Evolutionary conservation across 2,329 filamentous ascomycete genomes (phyloP).

Genomic region (Pseudopyrenochaeta lycopersici): DNA sequence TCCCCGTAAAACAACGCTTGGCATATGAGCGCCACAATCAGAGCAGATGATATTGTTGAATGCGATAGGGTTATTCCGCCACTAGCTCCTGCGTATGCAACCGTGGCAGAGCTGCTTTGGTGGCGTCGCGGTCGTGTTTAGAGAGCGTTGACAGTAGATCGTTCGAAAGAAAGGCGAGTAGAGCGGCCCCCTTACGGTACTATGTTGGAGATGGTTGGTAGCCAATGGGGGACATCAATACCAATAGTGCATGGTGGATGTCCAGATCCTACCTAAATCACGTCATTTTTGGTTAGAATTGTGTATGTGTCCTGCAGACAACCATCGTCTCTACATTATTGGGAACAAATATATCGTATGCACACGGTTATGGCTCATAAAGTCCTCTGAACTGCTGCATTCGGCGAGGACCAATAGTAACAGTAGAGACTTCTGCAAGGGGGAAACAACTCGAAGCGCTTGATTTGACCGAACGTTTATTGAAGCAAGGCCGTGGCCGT

Average conservation of each 20-base stretch:
- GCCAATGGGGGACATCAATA: too few species aligned
- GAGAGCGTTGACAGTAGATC: too few species aligned
- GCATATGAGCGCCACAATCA: slow-evolving; percentile 24
- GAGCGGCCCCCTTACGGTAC: too few species aligned
- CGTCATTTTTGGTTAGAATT: too few species aligned
- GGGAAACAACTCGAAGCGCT: neutral
- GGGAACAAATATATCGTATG: too few species aligned
- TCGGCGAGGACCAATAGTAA: neutral
- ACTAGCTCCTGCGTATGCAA: neutral
- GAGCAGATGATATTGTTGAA: neutral
- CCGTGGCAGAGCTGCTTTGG: slow-evolving; percentile 1
- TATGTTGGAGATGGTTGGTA: too few species aligned
- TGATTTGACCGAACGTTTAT: neutral
- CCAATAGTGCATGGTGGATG: too few species aligned
- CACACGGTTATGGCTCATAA: too few species aligned
- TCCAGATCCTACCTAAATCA: too few species aligned
- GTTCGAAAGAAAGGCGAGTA: neutral
- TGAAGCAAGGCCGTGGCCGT: neutral
- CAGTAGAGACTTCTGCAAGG: neutral
- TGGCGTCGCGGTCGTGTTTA: neutral
- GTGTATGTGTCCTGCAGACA: too few species aligned
- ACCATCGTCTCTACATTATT: too few species aligned
- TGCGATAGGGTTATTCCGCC: neutral
- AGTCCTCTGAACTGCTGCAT: too few species aligned
- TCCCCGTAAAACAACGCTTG: slow-evolving; percentile 29